Conservation (phyloP, 2,329 filamentous ascomycete genomes). For the Chaetomium sp. region DNA sequence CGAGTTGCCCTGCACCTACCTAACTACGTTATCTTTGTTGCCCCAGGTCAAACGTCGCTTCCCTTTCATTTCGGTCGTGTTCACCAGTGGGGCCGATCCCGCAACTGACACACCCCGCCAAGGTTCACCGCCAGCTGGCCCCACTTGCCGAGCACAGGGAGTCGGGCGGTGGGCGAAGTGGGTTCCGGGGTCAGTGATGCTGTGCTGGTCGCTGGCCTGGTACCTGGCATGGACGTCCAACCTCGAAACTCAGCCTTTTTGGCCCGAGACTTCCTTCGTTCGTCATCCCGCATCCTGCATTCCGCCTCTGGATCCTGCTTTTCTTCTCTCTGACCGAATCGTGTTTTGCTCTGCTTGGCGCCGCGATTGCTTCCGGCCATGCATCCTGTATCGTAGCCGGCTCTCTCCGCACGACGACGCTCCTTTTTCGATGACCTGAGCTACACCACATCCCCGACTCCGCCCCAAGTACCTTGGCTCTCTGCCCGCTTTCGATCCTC, state of each 20-base stretch:
- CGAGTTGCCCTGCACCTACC: too few species aligned
- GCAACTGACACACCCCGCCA: constrained; percentile 3
- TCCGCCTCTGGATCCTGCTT: too few species aligned
- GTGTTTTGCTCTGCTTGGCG: neutral
- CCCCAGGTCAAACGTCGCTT: too few species aligned
- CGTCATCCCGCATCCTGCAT: neutral
- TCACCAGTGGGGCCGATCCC: neutral
- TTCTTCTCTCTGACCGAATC: neutral
- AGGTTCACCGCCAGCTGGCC: constrained; percentile 11
- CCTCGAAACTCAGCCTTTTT: constrained; percentile 7
- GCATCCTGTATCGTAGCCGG: constrained; percentile 12
- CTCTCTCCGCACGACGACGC: constrained; percentile 5
- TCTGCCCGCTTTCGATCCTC: neutral
- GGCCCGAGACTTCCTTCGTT: constrained; percentile 4
- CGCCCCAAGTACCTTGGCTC: constrained; percentile 2
- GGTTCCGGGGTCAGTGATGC: neutral
- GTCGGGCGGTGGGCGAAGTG: neutral
- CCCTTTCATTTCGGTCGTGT: too few species aligned
- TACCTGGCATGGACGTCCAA: constrained; percentile 15
- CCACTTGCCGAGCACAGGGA: constrained; percentile 11
- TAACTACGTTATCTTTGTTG: too few species aligned
- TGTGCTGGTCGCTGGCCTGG: neutral
- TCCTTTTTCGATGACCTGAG: constrained; percentile 18
- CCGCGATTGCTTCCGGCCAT: constrained; percentile 12
- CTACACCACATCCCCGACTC: neutral